phyloP scores from a whole-genome alignment of 208 protist genomes.

The Leishmania aethiopica region DNA sequence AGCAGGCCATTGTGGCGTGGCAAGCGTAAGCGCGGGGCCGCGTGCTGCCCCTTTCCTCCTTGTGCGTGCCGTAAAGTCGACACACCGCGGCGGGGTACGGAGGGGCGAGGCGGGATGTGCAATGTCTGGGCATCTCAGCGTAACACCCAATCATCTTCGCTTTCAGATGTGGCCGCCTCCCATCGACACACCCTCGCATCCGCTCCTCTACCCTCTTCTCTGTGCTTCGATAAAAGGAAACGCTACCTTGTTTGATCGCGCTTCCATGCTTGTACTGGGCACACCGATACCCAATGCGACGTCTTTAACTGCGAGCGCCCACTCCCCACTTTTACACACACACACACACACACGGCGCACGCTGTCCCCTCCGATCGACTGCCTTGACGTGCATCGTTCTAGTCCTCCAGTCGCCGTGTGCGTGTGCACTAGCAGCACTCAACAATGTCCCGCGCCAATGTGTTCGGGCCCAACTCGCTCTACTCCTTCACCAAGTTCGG shows the following conservation, averaged over 20 bases:
- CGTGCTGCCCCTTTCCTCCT: background rate
- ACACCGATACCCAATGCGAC: background rate
- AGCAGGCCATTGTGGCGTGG: background rate
- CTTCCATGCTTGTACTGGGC: background rate
- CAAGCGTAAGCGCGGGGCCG: background rate
- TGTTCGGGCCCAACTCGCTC: slow-evolving; percentile 81
- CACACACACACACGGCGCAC: background rate
- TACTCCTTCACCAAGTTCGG: slow-evolving; percentile 91
- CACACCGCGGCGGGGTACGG: background rate
- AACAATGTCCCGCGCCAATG: slow-evolving; percentile 75
- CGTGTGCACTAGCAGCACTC: background rate
- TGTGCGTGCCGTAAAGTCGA: background rate
- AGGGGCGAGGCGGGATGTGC: background rate
- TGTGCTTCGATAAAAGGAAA: background rate
- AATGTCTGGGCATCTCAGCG: background rate
- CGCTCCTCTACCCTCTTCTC: background rate
- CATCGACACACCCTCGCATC: background rate
- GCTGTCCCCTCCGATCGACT: background rate
- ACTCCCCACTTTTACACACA: background rate
- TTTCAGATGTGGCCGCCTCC: background rate
- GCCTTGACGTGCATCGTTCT: background rate
- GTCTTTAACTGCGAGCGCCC: background rate
- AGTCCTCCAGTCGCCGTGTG: background rate
- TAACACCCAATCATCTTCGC: background rate
- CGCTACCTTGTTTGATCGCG: background rate